Base-by-base conservation (phyloP, 345 rosid species). In the Physaria fendleri region DNA sequence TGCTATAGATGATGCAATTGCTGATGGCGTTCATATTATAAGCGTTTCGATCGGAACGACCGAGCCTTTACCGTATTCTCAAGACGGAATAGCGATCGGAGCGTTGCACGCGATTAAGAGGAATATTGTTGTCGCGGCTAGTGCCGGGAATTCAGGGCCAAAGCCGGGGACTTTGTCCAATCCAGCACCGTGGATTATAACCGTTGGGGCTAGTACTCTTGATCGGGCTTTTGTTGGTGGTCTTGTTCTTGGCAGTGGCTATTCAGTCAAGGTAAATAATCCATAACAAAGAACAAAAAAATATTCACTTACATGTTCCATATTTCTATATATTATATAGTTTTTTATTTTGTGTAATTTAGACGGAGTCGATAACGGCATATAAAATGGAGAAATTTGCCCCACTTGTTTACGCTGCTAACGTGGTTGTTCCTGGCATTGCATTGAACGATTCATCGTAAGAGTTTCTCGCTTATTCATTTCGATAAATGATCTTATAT, bases 81-180 rank as follows among this genome's bases (percentile, higher is more conserved):
- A 77, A 2, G 97, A 88, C 7, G 62, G 34, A 1, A 76, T 92
- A 1, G 95, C 89, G 0, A 41, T 80, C 2, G 95, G 88, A 2
- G 85, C 97, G 2, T 64, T 88, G 29, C 79, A 83, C 52, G 98
- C 97, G 0, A 41, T 61, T 6, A 78, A 71, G 30, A 81, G 65
- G 11, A 79, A 88, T 28, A 78, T 92, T 5, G 81, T 88, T 0
- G 89, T 83, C 38, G 82, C 62, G 2, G 81, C 84, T 40, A 47
- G 80, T 7, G 98, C 94, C 0, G 98, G 98, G 0, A 92, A 92
- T 50, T 18, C 11, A 1, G 98, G 98, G 0, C 98, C 98, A 8
- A 44, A 73, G 4, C 82, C 86, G 0, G 61, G 76, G 22, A 77
- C 87, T 2, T 56, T 86, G 46, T 79, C 93, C 0, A 92, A 92